These are phyloP conservation scores for Nemophila menziesii DNA, from an alignment of 257 asterid species.

Conservation along the genomic window DNA sequence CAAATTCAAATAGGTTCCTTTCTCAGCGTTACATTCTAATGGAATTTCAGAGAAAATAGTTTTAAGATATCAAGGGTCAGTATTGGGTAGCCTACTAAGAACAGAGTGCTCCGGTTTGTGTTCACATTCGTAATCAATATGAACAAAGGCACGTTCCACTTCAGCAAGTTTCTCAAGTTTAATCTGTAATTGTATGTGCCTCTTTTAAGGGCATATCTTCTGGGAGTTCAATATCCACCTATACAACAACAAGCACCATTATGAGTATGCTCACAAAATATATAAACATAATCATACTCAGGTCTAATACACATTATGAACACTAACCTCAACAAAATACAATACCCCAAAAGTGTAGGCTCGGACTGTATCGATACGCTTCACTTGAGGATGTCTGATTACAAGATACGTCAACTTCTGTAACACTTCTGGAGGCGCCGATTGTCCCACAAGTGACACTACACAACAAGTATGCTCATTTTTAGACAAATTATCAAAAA, in stretches of 20 bases:
- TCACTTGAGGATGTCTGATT: slow-evolving; percentile 63
- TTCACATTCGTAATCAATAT: slow-evolving; percentile 65
- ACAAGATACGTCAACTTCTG: slow-evolving; percentile 77
- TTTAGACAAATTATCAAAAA: neutral
- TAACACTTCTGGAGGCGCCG: slow-evolving; percentile 73
- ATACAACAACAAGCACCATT: neutral
- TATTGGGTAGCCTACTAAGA: slow-evolving; percentile 59
- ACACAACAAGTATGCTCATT: slow-evolving; percentile 14
- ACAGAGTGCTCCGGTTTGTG: slow-evolving; percentile 89
- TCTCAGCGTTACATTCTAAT: neutral
- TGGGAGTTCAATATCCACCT: slow-evolving; percentile 89
- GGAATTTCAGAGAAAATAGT: neutral
- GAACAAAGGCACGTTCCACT: slow-evolving; percentile 91
- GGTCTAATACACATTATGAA: neutral
- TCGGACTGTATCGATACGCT: slow-evolving; percentile 81
- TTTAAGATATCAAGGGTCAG: slow-evolving; percentile 34
- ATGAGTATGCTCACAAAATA: neutral
- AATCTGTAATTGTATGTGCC: slow-evolving; percentile 71
- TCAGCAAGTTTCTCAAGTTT: slow-evolving; percentile 79
- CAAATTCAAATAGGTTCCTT: neutral
- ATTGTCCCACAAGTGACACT: slow-evolving; percentile 76
- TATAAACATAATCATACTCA: neutral
- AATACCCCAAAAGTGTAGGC: slow-evolving; percentile 91
- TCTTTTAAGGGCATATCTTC: slow-evolving; percentile 77
- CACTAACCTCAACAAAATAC: slow-evolving; percentile 85